These are phyloP conservation scores for Calendula officinalis DNA, from an alignment of 129 eudicot genomes.

Conservation along the genomic window DNA sequence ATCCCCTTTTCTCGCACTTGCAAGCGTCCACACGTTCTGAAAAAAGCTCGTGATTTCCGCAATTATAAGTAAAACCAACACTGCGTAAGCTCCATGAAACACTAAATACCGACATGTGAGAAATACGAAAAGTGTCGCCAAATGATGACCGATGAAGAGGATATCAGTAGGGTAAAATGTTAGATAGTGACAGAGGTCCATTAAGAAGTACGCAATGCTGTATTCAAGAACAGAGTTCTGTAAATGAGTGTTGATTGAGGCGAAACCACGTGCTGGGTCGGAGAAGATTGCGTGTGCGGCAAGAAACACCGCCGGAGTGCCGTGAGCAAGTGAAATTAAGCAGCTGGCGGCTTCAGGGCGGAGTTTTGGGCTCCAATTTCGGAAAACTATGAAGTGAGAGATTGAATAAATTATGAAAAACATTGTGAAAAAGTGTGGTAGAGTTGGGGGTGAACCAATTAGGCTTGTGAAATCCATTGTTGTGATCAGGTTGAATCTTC, in stretches of 20 bases:
- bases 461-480: constrained; percentile 41
- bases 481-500: not conserved
- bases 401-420: constrained; percentile 45
- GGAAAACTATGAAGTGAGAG: constrained; percentile 60
- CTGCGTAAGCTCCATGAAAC: constrained; percentile 60
- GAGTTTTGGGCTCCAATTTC: constrained; percentile 60
- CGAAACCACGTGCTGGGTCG: constrained; percentile 40
- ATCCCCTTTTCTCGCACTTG: constrained; percentile 55
- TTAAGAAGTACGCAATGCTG: constrained; percentile 82
- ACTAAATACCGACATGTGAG: constrained; percentile 61
- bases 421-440: constrained; percentile 50
- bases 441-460: constrained; percentile 34
- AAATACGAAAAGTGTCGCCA: constrained; percentile 79
- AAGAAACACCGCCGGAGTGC: constrained; percentile 81
- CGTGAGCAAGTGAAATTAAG: constrained; percentile 66
- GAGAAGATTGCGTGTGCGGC: constrained; percentile 51
- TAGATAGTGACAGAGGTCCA: constrained; percentile 67
- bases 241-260: constrained; percentile 49
- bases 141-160: constrained; percentile 72
- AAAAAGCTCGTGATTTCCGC: constrained; percentile 87
- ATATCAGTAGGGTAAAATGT: constrained; percentile 61
- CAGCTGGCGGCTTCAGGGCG: constrained; percentile 93
- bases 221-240: constrained; percentile 68
- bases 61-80: constrained; percentile 49
- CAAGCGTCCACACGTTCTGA: constrained; percentile 88